Percentiles rank a stretch among this genome's conserved stretches.
Conservation (phyloP, 306 rosid genomes). For the Trifolium repens region DNA sequence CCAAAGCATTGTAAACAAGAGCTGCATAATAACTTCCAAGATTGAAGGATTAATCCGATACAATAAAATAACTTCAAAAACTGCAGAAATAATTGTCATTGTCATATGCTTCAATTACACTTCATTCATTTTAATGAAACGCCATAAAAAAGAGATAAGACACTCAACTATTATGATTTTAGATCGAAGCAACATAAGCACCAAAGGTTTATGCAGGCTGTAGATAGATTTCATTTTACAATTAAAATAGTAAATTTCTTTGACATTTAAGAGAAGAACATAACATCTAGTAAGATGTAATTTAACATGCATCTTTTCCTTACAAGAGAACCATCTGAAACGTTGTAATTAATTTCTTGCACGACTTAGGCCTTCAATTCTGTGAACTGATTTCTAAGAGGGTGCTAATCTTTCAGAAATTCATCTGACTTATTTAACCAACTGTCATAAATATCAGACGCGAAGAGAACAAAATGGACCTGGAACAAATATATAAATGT, state of each 20-base stretch:
- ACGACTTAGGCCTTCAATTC: conserved; percentile 25
- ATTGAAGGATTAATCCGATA: too few relatives aligned
- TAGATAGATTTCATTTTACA: conserved; percentile 8
- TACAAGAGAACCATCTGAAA: conserved; percentile 17
- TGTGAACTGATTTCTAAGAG: not conserved
- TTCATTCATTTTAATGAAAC: too few relatives aligned
- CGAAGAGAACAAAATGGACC: conserved; percentile 79
- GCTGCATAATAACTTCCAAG: too few relatives aligned
- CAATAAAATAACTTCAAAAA: too few relatives aligned
- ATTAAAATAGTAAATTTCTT: conserved; percentile 8
- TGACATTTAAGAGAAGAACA: not conserved
- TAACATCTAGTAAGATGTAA: conserved; percentile 1
- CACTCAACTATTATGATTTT: too few relatives aligned
- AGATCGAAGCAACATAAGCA: too few relatives aligned
- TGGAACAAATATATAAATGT: conserved; percentile 41
- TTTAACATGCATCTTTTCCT: conserved; percentile 11
- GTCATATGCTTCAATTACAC: too few relatives aligned
- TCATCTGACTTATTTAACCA: conserved; percentile 71
- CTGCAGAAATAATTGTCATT: too few relatives aligned
- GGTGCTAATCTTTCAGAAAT: conserved; percentile 54
- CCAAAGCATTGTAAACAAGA: too few relatives aligned
- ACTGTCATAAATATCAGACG: conserved; percentile 56
- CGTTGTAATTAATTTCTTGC: conserved; percentile 5
- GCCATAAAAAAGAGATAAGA: too few relatives aligned
- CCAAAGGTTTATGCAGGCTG: not conserved